Base-by-base conservation (phyloP, 768 basidiomycete genomes). In the Lentinus tigrinus region DNA sequence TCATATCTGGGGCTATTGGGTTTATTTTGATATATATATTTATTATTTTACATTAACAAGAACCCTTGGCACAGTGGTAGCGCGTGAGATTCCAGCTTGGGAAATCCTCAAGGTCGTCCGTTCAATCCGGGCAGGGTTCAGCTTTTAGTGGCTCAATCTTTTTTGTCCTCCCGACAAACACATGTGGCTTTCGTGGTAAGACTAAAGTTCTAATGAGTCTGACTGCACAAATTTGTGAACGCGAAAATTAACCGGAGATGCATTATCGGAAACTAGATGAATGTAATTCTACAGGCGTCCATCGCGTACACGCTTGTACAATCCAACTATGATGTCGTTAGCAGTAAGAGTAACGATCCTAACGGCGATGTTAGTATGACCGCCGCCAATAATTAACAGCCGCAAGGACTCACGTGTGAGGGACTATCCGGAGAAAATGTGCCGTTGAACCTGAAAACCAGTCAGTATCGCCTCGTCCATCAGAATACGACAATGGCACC, bases 291-390 rank as follows among this genome's bases (percentile, higher is more conserved):
- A 52, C 44, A 36, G 13, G 14, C 51, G 49, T 26, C 63, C 47
- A 28, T 64, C 63, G 14, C 63, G 57, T 16, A 60, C 54, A 39
- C 56, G 58, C 70, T 82, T 88, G 74, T 91, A 91, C 14, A 89
- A 71, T 61, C 82, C 78, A 54, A 85, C 74, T 58, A 92, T 89
- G 55, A 92, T 72, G 65, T 93, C 91, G 74, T 96, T 94, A 56
- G 88, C 84, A 2, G 94, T 95, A 46, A 98, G 78, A 1, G 95
- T 98, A 59, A 97, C 84, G 63, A 98, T 93, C 48, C 91, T 94
- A 63, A 16, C 21, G 34, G 34, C 23, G 19, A 40, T 26, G 28
- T 57, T 38, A 42, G 11, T 13, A 24, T 36, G 5, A 26, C 37
- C 11, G 28, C 54, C 34, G 39, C 54, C 11, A 17, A 39, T 58